Evolutionary conservation across 1,139 yeast genomes (phyloP), one percentile per base, ranked within the genome.

Genomic region (Taphrina communis): DNA sequence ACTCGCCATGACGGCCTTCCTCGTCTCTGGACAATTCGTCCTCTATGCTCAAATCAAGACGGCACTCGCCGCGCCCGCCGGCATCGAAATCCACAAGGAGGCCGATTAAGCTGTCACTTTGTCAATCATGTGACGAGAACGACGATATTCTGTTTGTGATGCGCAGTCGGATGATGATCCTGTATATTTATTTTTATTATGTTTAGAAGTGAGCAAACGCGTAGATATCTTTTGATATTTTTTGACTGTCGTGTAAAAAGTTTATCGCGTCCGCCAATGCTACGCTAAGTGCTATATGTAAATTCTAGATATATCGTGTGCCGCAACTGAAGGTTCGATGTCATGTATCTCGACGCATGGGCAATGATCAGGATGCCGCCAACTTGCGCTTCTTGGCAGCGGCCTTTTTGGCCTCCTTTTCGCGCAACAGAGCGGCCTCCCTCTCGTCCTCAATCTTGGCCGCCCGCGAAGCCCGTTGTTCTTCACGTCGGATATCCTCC

Each of bases 11-110:
- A 86, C 93, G 78, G 97, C 97, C 82, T 92, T 98, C 44, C 85
- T 93, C 80, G 93, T 98, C 58, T 97, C 97, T 72, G 86, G 89
- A 84, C 98, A 93, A 83, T 93, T 97, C 97, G 85, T 93, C 77
- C 84, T 93, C 72, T 93, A 93, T 81, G 98, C 93, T 80, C 88
- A 97, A 14, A 93, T 93, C 84, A 93, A 93, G 82, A 95, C 90
- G 39, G 85, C 85, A 75, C 86, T 90, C 72, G 98, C 97, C 12
- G 85, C 93, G 75, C 97, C 98, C 77, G 90, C 98, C 6, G 67
- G 67, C 11, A 63, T 63, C 42, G 67, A 63, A 38, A 63, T 63
- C 17, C 67, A 63, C 44, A 53, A 62, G n/a, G 66, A 39, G 12
- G 59, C 66, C 12, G 21, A 50, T 21, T 50, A 36, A 50, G 9